Evolutionary conservation across 2,329 filamentous ascomycete genomes (phyloP).

Genomic region (Epichloe glyceriae): DNA sequence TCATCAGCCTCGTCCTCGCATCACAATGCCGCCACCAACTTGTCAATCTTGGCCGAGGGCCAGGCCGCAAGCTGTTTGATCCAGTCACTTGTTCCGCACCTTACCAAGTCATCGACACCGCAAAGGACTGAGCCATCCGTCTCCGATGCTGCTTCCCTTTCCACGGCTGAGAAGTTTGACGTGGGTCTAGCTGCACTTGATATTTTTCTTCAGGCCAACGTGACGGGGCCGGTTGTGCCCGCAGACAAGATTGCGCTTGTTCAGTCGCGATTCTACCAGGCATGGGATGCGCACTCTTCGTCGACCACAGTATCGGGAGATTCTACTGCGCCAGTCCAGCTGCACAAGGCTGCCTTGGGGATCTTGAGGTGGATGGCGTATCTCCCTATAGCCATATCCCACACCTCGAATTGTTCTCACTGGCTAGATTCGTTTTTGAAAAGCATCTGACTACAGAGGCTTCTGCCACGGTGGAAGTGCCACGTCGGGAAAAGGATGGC

Average conservation of each 20-base stretch:
- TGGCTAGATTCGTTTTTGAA: conserved; percentile 46
- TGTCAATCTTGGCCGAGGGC: conserved; percentile 7
- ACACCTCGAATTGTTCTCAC: conserved; percentile 67
- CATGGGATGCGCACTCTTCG: conserved; percentile 16
- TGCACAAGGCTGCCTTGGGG: conserved; percentile 49
- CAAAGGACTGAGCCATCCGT: background rate
- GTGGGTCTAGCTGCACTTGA: conserved; percentile 38
- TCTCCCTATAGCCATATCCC: conserved; percentile 77
- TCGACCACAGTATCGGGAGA: background rate
- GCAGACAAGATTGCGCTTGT: conserved; percentile 13
- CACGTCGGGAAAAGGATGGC: conserved; percentile 18
- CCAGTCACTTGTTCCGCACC: conserved; percentile 1
- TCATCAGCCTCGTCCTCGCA: conserved; percentile 5
- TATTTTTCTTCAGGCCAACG: conserved; percentile 73
- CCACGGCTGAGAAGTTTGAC: conserved; percentile 11
- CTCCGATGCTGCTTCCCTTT: background rate
- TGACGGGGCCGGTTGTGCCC: conserved; percentile 70
- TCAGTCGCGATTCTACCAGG: conserved; percentile 26
- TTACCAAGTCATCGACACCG: background rate
- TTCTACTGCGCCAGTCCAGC: conserved; percentile 19
- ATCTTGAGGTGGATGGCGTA: conserved; percentile 70
- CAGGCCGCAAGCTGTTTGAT: conserved; percentile 6
- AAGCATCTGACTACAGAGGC: conserved; percentile 11
- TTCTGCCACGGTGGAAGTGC: conserved; percentile 14
- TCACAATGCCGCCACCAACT: conserved; percentile 4